phyloP scores from a whole-genome alignment of 306 rosid genomes.

The Quercus parvula region DNA sequence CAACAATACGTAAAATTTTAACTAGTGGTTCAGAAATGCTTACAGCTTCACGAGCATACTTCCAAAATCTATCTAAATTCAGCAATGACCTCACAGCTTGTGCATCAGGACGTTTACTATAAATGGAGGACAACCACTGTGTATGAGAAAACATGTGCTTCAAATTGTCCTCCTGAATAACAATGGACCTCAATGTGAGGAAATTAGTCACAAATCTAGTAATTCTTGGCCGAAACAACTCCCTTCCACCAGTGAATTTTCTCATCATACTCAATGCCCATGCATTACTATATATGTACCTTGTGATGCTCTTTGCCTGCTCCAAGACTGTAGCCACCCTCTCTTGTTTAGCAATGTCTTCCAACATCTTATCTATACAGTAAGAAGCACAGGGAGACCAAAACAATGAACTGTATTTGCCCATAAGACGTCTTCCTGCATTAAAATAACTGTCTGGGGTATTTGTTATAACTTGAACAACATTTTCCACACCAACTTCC shows the following conservation, averaged over 20 bases:
- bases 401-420: conserved; percentile 61
- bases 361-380: conserved; percentile 63
- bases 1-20: conserved; percentile 60
- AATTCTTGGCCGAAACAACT: conserved; percentile 55
- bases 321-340: conserved; percentile 58
- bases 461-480: conserved; percentile 69
- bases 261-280: conserved; percentile 55
- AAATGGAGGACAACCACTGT: conserved; percentile 60
- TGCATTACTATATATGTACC: conserved; percentile 46
- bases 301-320: conserved; percentile 55
- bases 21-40: conserved; percentile 56
- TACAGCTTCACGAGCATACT: conserved; percentile 62
- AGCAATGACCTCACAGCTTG: conserved; percentile 41
- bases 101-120: conserved; percentile 47
- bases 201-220: conserved; percentile 49
- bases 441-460: conserved; percentile 45
- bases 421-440: conserved; percentile 60
- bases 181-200: conserved; percentile 65
- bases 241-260: conserved; percentile 58
- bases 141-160: conserved; percentile 61
- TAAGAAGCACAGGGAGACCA: conserved; percentile 74
- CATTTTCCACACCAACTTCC: conserved; percentile 71
- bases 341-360: conserved; percentile 59
- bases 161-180: conserved; percentile 54
- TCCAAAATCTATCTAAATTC: conserved; percentile 64